Evolutionary conservation across 148 eudicot genomes (phyloP).

Genomic region (Salicornia ramosissima): DNA sequence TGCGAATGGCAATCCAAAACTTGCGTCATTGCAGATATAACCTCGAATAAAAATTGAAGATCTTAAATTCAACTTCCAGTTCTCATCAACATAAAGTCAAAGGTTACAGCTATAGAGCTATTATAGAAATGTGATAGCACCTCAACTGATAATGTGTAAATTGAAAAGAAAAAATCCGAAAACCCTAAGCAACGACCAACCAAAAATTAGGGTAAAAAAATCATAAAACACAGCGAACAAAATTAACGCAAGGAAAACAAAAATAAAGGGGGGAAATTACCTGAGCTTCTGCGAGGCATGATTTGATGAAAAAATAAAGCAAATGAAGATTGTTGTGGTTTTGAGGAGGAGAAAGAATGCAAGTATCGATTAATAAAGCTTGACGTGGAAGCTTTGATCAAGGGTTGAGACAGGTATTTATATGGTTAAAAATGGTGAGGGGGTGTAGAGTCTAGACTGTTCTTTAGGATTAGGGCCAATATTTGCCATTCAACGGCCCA

Average conservation of each 20-base stretch:
- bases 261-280: conserved; percentile 13
- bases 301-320: conserved; percentile 8
- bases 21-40: no score
- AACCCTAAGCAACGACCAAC: background rate
- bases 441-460: background rate
- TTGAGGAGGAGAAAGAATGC: conserved; percentile 10
- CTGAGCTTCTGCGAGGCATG: conserved; percentile 78
- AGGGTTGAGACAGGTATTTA: background rate
- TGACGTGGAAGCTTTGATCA: background rate
- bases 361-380: background rate
- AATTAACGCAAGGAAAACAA: background rate
- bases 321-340: conserved; percentile 17
- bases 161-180: background rate
- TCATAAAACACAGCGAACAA: background rate
- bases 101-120: no score
- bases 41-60: background rate
- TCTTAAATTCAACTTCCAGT: background rate
- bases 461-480: background rate
- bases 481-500: conserved; percentile 3
- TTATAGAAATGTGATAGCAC: no score
- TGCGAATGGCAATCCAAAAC: no score
- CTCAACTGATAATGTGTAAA: background rate
- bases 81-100: background rate
- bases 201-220: background rate
- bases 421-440: no score